A percentile compares a stretch with the other conserved stretches of the same genome.
Conservation (phyloP, 2,329 filamentous ascomycete species). For the Cryphonectria radicalis region DNA sequence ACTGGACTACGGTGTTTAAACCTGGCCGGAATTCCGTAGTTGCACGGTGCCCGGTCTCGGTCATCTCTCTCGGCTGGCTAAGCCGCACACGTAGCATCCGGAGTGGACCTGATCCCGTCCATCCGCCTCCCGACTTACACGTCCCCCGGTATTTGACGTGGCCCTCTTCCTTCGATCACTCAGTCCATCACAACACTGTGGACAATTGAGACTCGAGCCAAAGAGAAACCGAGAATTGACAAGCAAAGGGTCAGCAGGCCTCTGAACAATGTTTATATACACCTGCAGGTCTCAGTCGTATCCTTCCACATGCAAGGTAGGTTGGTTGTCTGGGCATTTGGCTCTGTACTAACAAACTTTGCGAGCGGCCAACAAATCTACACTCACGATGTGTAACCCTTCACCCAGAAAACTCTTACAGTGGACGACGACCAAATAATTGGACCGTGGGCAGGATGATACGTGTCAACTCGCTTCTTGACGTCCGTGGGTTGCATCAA, state of each 20-base stretch:
- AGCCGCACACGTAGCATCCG: constrained; percentile 18
- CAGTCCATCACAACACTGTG: constrained; percentile 3
- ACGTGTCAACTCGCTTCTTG: constrained; percentile 1
- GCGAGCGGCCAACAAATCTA: not conserved
- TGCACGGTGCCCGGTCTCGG: constrained; percentile 29
- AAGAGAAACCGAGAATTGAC: constrained; percentile 5
- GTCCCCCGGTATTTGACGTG: constrained; percentile 20
- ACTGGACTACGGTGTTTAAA: constrained; percentile 15
- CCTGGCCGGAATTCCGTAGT: constrained; percentile 30
- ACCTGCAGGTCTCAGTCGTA: too few species aligned
- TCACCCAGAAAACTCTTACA: not conserved
- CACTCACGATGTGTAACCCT: constrained; percentile 14
- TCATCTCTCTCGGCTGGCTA: constrained; percentile 14
- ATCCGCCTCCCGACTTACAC: constrained; percentile 23
- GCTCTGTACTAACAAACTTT: not conserved
- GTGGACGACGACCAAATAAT: constrained; percentile 14
- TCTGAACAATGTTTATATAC: not conserved
- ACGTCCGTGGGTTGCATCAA: constrained; percentile 10
- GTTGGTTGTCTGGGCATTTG: not conserved
- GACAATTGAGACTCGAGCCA: not conserved
- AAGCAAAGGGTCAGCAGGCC: constrained; percentile 23
- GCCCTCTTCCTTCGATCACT: not conserved
- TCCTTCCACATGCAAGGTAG: too few species aligned
- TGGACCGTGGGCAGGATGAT: constrained; percentile 2
- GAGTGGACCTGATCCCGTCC: constrained; percentile 22